phyloP scores from a whole-genome alignment of 768 basidiomycete species.

The Boletus vinaceobasis region DNA sequence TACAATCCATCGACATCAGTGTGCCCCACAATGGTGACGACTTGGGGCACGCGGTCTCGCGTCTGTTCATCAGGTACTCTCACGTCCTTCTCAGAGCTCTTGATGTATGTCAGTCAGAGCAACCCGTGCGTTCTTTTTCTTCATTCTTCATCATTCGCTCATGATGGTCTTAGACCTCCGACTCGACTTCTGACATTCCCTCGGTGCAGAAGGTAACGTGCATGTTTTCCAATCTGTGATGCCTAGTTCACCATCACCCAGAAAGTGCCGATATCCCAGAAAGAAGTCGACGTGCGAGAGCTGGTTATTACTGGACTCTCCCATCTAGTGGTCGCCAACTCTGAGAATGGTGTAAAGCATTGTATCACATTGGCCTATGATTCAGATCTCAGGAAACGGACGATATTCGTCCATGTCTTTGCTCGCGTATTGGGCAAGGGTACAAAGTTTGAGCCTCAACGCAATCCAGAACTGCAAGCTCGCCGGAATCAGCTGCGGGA shows the following conservation, averaged over 20 bases:
- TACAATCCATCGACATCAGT: slow-evolving; percentile 55
- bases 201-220: slow-evolving; percentile 45
- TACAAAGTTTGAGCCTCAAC: slow-evolving; percentile 67
- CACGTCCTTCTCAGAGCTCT: slow-evolving; percentile 60
- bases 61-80: slow-evolving; percentile 79
- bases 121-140: slow-evolving; percentile 33
- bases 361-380: slow-evolving; percentile 79
- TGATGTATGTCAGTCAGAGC: slow-evolving; percentile 48
- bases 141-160: not conserved
- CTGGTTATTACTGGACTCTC: slow-evolving; percentile 78
- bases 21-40: slow-evolving; percentile 56
- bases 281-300: slow-evolving; percentile 65
- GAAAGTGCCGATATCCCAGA: slow-evolving; percentile 45
- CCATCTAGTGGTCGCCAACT: slow-evolving; percentile 78
- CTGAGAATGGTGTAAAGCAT: slow-evolving; percentile 86
- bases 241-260: slow-evolving; percentile 18
- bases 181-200: slow-evolving; percentile 47
- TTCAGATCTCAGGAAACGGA: slow-evolving; percentile 60
- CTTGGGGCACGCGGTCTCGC: slow-evolving; percentile 63
- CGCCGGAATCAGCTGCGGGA: slow-evolving; percentile 56
- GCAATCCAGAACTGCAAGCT: slow-evolving; percentile 44
- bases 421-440: slow-evolving; percentile 77
- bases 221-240: not conserved
- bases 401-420: slow-evolving; percentile 83
- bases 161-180: slow-evolving; percentile 38